Evolutionary conservation across 2,329 filamentous ascomycete species (phyloP), one percentile per base, ranked within the genome.

Genomic region (Paecilomyces niveus): DNA sequence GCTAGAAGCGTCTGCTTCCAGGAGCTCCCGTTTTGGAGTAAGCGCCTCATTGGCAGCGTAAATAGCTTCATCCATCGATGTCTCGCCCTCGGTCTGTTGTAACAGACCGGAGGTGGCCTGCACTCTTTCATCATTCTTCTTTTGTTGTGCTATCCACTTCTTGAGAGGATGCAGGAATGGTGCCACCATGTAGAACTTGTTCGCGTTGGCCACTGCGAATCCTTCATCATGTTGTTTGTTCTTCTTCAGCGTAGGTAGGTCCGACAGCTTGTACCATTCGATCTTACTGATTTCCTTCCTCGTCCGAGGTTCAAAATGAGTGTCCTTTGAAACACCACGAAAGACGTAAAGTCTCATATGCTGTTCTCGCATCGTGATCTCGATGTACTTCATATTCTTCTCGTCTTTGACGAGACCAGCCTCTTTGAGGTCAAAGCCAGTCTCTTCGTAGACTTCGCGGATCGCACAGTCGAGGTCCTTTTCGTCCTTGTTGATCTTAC

Each of bases 401-500:
- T 89, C 83, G 29, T 86, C 82, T 32, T 87, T 85, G 15, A 97
- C 86, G 52, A 97, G 76, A 3, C 89, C 90, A 24, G 92, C 89
- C 33, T 82, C 82, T 32, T 81, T 82, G 56, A 96, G 81, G 71
- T 99, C 90, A 66, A 90, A 91, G 1, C 94, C 94, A 0, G 94
- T 99, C 77, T 99, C 94, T 73, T 99, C 94, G 70, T 92, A 94
- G 3, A 96, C 93, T 70, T 99, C 94, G 55, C 94, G 86, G 55
- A 97, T 83, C 24, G 95, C 94, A 73, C 95, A 99, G 70, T 94
- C 92, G 58, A 97, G 76, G 69, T 99, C 93, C 60, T 90, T 87
- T 74, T 99, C 94, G 68, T 96, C 90, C 76, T 96, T 96, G 79
- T 97, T 97, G 76, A 99, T 97, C 78, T 99, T 99, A 45, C 94